These are phyloP conservation scores for Helicostylum pulchrum DNA, from an alignment of 192 early-diverging fungal genomes.

Conservation along the genomic window DNA sequence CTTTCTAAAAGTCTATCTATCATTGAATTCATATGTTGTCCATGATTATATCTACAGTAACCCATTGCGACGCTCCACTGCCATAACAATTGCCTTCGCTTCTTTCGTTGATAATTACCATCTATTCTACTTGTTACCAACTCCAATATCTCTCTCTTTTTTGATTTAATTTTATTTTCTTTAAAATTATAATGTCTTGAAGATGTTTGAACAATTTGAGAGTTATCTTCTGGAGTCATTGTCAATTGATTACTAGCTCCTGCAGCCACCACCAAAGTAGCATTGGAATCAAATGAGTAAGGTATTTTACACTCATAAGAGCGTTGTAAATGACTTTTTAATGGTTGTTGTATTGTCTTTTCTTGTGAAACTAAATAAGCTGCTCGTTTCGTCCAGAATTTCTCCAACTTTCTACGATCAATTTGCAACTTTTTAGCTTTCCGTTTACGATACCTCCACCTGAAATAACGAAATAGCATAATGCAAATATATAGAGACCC, in stretches of 20 bases:
- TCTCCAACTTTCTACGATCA: neutral
- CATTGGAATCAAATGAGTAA: neutral
- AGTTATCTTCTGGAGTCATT: neutral
- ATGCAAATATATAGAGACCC: neutral
- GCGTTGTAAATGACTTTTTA: neutral
- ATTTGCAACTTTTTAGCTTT: neutral
- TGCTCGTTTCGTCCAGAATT: neutral
- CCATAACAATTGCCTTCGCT: neutral
- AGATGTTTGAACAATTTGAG: too few relatives aligned
- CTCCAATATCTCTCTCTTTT: too few relatives aligned
- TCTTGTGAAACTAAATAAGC: neutral
- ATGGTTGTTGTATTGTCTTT: neutral
- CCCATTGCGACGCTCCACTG: constrained; percentile 20
- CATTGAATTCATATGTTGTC: neutral
- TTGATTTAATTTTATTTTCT: too few relatives aligned
- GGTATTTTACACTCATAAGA: neutral
- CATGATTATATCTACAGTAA: constrained; percentile 11
- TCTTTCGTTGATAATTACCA: neutral
- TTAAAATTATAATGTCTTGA: too few relatives aligned
- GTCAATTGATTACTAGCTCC: neutral
- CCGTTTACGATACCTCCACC: neutral
- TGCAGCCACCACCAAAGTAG: neutral
- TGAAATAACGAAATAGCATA: neutral
- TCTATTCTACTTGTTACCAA: too few relatives aligned
- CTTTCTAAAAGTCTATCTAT: constrained; percentile 5